These are phyloP conservation scores for Trichoderma breve DNA, from an alignment of 2,329 filamentous ascomycete genomes.

Conservation along the genomic window DNA sequence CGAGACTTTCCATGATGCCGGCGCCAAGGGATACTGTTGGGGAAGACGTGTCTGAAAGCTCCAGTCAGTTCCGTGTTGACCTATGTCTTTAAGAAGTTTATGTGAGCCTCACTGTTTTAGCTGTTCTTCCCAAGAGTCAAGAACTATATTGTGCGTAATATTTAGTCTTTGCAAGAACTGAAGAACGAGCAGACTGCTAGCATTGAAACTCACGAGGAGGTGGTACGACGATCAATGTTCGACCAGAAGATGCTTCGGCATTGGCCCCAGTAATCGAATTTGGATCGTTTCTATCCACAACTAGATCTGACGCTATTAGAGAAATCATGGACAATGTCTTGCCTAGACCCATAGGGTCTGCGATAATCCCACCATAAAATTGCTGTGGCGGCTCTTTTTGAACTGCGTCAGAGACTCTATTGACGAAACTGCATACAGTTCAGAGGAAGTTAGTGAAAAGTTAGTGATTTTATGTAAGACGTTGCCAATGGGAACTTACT, in stretches of 20 bases:
- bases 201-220: constrained; percentile 2
- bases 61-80: not conserved
- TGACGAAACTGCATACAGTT: constrained; percentile 32
- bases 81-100: not conserved
- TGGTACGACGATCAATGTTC: constrained; percentile 4
- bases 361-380: constrained; percentile 46
- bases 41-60: constrained; percentile 27
- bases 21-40: constrained; percentile 20
- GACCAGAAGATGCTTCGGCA: not conserved
- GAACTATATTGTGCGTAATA: not conserved
- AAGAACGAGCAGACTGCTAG: not conserved
- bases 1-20: constrained; percentile 34
- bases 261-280: not conserved
- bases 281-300: not conserved
- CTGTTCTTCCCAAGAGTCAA: constrained; percentile 10
- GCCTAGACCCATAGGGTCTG: constrained; percentile 47
- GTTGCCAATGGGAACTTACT: no score
- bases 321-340: constrained; percentile 47
- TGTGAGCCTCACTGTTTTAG: not conserved
- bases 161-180: not conserved
- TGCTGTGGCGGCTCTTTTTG: constrained; percentile 33
- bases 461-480: no score
- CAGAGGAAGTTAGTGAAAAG: not conserved
- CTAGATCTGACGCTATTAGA: constrained; percentile 32
- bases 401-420: constrained; percentile 31